Base-by-base conservation (phyloP, 2,329 filamentous ascomycete species). In the Stemphylium vesicarium region DNA sequence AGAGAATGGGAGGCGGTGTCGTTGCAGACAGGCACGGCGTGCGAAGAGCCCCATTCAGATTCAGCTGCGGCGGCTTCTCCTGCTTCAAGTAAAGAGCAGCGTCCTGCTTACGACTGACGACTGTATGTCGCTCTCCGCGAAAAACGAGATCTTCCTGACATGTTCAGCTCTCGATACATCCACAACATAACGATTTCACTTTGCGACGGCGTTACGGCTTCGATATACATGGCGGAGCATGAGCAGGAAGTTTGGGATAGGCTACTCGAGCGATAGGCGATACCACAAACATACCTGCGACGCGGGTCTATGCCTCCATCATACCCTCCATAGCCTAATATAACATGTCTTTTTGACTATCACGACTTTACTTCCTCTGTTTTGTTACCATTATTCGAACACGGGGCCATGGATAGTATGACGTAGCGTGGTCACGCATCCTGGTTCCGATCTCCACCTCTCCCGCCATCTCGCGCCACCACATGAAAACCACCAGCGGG, bases 11-110 rank as follows among this genome's bases (percentile, higher is more conserved):
- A 48, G 82, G 80, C 32, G 81, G 79, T 56, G 68, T 85, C 46
- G 74, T 79, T 10, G 81, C 80, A 54, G 81, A 84, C 72, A 79
- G 79, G 62, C 77, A 84, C 63, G 83, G 83, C 46, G 73, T 79
- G 1, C 77, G 78, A 35, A 75, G 80, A 47, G 80, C 81, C 22
- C 80, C 82, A 5, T 84, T 82, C 68, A 75, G 81, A 35, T 77
- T 84, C 65, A 78, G 77, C 31, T 72, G 77, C 58, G 81, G 82
- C 39, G 76, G 77, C 37, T 79, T 84, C 64, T 82, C 77, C 69
- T 85, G 82, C 71, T 84, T 83, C 73, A 75, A 78, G 54, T 83
- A 68, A 73, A 82, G 45, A 42, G 15, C 20, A 20, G 35, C 39
- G 37, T 41, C 12, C 35, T 36, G 43, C 68, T 60, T 44, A 70